A percentile compares a stretch with the other conserved stretches of the same genome.
Conservation (phyloP, 805 yeast species). For the Candida adriatica region DNA sequence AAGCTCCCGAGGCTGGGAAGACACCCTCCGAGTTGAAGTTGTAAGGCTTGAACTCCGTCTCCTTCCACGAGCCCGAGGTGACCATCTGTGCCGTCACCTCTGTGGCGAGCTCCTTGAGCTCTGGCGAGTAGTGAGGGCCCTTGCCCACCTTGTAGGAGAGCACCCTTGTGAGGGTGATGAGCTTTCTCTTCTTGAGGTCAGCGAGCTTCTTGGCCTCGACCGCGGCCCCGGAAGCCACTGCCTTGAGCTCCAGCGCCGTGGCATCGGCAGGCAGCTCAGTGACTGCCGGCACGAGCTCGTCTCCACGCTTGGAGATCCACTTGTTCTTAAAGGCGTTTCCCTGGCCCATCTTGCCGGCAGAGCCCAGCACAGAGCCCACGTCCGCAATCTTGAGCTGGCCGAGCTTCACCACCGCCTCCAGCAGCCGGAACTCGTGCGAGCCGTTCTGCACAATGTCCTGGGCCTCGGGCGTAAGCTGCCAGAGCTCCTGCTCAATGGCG, state of each 20-base stretch:
- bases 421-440: conserved; percentile 82
- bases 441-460: conserved; percentile 71
- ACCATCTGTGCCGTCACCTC: conserved; percentile 95
- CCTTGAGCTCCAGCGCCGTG: conserved; percentile 57
- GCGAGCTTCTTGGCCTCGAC: conserved; percentile 57
- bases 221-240: conserved; percentile 53
- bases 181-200: conserved; percentile 93
- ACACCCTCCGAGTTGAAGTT: conserved; percentile 95
- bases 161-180: conserved; percentile 61
- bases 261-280: conserved; percentile 54
- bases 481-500: conserved; percentile 67
- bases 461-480: conserved; percentile 78
- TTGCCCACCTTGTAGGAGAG: conserved; percentile 71
- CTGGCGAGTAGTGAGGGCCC: conserved; percentile 79
- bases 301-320: conserved; percentile 85
- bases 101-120: conserved; percentile 77
- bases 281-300: conserved; percentile 50
- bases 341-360: conserved; percentile 87
- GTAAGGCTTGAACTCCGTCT: conserved; percentile 84
- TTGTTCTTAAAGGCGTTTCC: conserved; percentile 96
- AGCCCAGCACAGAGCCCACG: conserved; percentile 56
- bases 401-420: conserved; percentile 65
- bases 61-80: conserved; percentile 72
- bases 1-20: conserved; percentile 79
- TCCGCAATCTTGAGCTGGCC: conserved; percentile 82